Base-by-base conservation (phyloP, 2,329 filamentous ascomycete species). In the Colletotrichum kahawae region DNA sequence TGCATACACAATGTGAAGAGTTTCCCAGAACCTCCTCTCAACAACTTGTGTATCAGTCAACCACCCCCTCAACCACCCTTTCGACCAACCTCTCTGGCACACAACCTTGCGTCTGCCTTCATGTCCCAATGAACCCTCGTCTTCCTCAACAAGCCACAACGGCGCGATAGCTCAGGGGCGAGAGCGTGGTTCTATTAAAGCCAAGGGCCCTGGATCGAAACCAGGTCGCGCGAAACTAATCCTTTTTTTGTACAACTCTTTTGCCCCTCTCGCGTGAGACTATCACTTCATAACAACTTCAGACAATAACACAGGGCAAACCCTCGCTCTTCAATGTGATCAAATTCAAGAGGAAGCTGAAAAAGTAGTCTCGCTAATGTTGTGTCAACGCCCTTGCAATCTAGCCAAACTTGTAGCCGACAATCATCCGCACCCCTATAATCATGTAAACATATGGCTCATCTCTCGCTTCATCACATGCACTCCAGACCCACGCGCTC, bases 251-350 rank as follows among this genome's bases (percentile, higher is more conserved):
- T 10, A 13, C 6, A 51, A n/a, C 43, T 21, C 43, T 51, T 51
- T 51, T 12, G 43, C 6, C 12, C 10, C 12, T 51, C 43, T 51
- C 12, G n/a, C n/a, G 43, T 21, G n/a, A 13, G 7, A 48, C 12
- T 5, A 10, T 7, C 43, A 48, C 43, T 21, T 51, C 5, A 21
- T 13, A 4, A 13, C 13, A 21, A 0, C 0, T 6, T 21, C 5
- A 51, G n/a, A 0, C 2, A 0, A 21, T 2, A 13, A 5, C n/a
- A 51, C 9, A 43, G 7, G 38, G 9, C 9, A 13, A 21, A 51
- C 10, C 16, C 10, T 21, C 43, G n/a, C 43, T 51, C 43, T 51
- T 51, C n/a, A 7, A 21, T 21, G n/a, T 51, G 12, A 7, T 51
- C 43, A 51, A 21, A 51, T 51, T 51, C n/a, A 51, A 51, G n/a